Base-by-base conservation (phyloP, 1,284 basidiomycete species). In the Jaminaea rosea region DNA sequence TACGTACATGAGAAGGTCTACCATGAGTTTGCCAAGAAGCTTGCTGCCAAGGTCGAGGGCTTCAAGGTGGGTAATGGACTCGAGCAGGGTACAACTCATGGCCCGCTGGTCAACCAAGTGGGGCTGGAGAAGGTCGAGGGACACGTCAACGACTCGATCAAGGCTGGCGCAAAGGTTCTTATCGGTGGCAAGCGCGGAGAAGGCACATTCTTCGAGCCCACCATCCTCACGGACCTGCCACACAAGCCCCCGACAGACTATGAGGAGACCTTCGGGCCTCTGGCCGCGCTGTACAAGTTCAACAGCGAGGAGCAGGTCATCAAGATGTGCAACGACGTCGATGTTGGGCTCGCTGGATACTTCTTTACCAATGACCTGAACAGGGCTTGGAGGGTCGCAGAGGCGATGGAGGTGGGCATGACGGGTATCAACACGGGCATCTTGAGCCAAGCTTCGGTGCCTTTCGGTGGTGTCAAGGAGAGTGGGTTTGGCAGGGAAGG, bases 381-480 rank as follows among this genome's bases (percentile, higher is more conserved):
- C 6, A 79, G 92, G 26, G 85, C 90, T 52, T 97, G 89, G 88
- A 82, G 93, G 42, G 91, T 99, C n/a, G 89, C 91, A n/a, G 93
- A 96, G 76, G 86, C 82, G 55, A 79, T 98, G 42, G 88, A 99
- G 76, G 88, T 91, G 3, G 94, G 94, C 7, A 97, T 98, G 92
- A 88, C 93, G 26, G 87, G 88, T 36, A 80, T 82, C 52, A 72
- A 73, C 55, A 67, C 68, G 2, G 68, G 66, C 44, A 58, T 69
- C 49, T 63, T 73, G 41, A 65, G 64, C 24, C 68, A 71, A 28
- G 56, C 53, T 44, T 32, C 56, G 11, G 69, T 73, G n/a, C 71
- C 71, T 1, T 98, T 99, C 69, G 94, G 94, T 36, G 94, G 94
- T 77, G 55, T 92, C 45, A 89, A 90, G 76, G 84, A 89, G 77